Evolutionary conservation across 441 rosid genomes (phyloP).

Genomic region (Populus hybrid): DNA sequence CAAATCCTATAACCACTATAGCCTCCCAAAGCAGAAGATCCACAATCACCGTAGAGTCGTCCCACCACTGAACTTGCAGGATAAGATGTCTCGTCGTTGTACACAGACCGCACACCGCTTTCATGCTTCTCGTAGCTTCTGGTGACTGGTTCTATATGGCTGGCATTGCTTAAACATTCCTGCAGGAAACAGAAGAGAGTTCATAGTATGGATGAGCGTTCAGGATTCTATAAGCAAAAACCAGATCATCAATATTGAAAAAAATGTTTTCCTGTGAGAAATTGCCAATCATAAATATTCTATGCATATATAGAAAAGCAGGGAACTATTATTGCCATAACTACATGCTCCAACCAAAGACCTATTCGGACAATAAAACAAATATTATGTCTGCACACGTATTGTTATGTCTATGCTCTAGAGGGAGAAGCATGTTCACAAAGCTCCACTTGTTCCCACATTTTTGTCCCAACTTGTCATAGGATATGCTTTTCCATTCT

Average conservation of each 20-base stretch:
- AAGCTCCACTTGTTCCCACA: too few species aligned
- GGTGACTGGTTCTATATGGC: conserved; percentile 31
- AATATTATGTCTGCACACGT: too few species aligned
- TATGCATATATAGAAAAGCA: too few species aligned
- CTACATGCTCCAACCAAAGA: too few species aligned
- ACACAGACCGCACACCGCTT: conserved; percentile 25
- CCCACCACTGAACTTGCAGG: conserved; percentile 34
- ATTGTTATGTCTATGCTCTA: too few species aligned
- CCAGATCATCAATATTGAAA: background rate
- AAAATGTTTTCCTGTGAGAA: too few species aligned
- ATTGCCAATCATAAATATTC: too few species aligned
- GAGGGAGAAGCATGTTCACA: too few species aligned
- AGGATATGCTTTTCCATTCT: background rate
- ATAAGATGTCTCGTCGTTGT: conserved; percentile 36
- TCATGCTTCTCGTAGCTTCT: conserved; percentile 35
- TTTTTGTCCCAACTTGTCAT: too few species aligned
- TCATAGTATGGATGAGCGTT: background rate
- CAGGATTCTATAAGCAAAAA: background rate
- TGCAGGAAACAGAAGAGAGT: conserved; percentile 4
- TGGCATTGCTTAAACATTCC: conserved; percentile 32
- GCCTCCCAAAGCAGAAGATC: conserved; percentile 47
- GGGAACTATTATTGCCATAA: too few species aligned
- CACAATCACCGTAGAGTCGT: conserved; percentile 48
- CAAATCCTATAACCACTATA: conserved; percentile 45
- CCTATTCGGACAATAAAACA: too few species aligned